Percentiles rank a stretch among this genome's conserved stretches.
phyloP scores from a whole-genome alignment of 139 green algal species.

The Ulvella scutata region DNA sequence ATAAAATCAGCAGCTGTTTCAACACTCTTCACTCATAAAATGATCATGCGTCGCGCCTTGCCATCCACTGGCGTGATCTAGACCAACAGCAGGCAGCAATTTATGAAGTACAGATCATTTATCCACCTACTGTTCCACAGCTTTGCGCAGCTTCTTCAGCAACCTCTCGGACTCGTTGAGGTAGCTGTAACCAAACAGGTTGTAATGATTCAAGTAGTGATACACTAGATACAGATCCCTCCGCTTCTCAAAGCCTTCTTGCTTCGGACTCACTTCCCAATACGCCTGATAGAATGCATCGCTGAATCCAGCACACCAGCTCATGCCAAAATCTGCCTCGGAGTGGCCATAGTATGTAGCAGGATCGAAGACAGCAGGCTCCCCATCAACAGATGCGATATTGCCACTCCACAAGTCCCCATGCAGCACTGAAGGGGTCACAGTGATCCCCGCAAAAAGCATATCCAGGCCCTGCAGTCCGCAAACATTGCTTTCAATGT shows the following conservation, averaged over 20 bases:
- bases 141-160: constrained; percentile 18
- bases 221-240: constrained; percentile 74
- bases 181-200: constrained; percentile 67
- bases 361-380: constrained; percentile 61
- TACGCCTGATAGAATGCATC: not conserved
- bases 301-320: constrained; percentile 56
- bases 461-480: constrained; percentile 31
- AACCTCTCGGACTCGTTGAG: constrained; percentile 26
- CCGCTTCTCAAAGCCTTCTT: constrained; percentile 52
- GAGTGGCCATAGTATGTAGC: constrained; percentile 79
- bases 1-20: too few species aligned
- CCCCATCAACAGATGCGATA: constrained; percentile 51
- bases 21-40: too few species aligned
- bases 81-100: too few species aligned
- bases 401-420: constrained; percentile 96
- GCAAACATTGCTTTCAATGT: not conserved
- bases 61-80: too few species aligned
- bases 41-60: too few species aligned
- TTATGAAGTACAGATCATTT: too few species aligned
- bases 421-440: constrained; percentile 75
- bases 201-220: constrained; percentile 90
- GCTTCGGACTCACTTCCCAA: not conserved
- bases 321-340: constrained; percentile 95
- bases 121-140: too few species aligned
- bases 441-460: constrained; percentile 55